A percentile compares a stretch with the other conserved stretches of the same genome.
These are phyloP conservation scores for Trichoderma sp. DNA, from an alignment of 2,329 filamentous ascomycete species.

Conservation along the genomic window DNA sequence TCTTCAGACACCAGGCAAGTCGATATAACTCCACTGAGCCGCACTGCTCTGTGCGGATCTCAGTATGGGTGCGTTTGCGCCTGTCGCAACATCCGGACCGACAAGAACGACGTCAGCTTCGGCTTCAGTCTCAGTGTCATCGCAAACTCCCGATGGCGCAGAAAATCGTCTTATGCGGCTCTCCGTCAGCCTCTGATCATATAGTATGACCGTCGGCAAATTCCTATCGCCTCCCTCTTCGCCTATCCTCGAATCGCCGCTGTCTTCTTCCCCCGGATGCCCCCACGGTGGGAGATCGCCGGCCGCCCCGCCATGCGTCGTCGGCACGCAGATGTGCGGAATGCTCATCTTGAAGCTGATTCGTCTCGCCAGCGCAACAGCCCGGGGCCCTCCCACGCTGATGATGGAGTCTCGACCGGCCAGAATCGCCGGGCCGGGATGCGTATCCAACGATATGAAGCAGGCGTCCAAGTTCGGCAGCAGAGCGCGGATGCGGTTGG, in stretches of 20 bases:
- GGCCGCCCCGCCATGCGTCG: conserved; percentile 58
- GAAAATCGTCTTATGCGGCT: conserved; percentile 29
- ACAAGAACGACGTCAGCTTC: conserved; percentile 14
- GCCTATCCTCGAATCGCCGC: neutral
- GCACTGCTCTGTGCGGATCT: conserved; percentile 28
- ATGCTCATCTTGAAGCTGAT: conserved; percentile 52
- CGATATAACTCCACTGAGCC: conserved; percentile 36
- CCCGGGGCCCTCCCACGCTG: conserved; percentile 62
- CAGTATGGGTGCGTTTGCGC: neutral
- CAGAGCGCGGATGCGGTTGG: conserved; percentile 34
- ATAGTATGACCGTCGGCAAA: conserved; percentile 37
- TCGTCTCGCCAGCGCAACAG: conserved; percentile 57
- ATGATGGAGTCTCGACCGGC: conserved; percentile 53
- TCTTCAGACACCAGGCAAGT: conserved; percentile 37
- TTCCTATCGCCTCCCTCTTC: neutral
- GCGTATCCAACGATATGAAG: conserved; percentile 34
- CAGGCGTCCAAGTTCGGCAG: conserved; percentile 35
- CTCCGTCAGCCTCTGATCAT: conserved; percentile 38
- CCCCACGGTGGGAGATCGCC: conserved; percentile 21
- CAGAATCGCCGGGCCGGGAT: conserved; percentile 32
- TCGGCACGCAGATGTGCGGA: conserved; percentile 59
- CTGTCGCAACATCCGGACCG: conserved; percentile 7
- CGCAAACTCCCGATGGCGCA: conserved; percentile 27
- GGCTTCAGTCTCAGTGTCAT: neutral
- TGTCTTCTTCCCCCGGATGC: neutral